These are phyloP conservation scores for Oryza officinalis DNA, from an alignment of 176 grass and related monocot genomes.

Conservation along the genomic window DNA sequence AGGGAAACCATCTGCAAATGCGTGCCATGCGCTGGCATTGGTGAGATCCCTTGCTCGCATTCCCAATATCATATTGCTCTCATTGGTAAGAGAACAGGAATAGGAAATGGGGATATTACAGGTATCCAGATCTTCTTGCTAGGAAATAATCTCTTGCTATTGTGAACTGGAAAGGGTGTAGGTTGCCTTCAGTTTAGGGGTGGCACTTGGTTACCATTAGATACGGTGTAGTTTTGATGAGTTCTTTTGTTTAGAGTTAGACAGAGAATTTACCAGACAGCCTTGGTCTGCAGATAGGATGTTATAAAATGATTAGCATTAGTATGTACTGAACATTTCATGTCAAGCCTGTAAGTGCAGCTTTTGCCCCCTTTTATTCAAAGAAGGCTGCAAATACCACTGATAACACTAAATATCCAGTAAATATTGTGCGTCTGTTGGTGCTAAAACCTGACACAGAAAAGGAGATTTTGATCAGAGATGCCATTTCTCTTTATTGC, in stretches of 20 bases:
- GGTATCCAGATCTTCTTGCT: not conserved
- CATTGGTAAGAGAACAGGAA: not conserved
- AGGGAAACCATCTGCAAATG: constrained; percentile 95
- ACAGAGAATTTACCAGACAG: not conserved
- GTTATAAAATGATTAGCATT: constrained; percentile 13
- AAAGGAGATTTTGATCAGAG: not conserved
- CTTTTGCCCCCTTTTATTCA: not conserved
- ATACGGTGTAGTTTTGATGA: not conserved
- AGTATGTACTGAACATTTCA: not conserved
- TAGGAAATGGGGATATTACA: not conserved
- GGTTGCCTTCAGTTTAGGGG: not conserved
- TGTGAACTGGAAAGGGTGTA: not conserved
- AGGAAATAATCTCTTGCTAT: not conserved
- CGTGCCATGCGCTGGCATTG: constrained; percentile 83
- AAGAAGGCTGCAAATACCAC: not conserved
- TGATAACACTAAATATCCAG: not conserved
- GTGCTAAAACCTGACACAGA: not conserved
- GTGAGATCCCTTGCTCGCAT: constrained; percentile 41
- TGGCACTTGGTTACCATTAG: not conserved
- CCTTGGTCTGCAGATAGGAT: not conserved
- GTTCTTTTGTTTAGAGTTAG: constrained; percentile 18
- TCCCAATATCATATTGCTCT: not conserved
- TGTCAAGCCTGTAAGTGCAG: not conserved
- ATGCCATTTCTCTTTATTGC: not conserved
- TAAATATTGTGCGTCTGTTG: not conserved